phyloP scores from a whole-genome alignment of 495 filamentous ascomycete species.

The Podospora pseudoanserina region DNA sequence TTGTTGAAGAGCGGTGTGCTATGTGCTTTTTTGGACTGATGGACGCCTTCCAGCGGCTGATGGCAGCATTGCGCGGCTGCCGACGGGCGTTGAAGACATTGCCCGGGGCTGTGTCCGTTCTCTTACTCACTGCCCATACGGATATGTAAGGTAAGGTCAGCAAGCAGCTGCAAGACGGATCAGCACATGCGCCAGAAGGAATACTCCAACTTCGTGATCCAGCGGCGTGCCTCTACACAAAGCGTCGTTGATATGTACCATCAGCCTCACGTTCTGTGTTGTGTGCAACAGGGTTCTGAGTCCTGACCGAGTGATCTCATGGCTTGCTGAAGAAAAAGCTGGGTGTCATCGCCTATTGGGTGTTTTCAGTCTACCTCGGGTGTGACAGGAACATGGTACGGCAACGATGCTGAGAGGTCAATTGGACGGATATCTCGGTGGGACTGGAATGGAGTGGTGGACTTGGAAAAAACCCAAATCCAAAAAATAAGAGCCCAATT shows the following conservation, averaged over 20 bases:
- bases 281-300: not conserved
- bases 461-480: slow-evolving; percentile 18
- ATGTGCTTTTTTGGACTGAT: not conserved
- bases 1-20: slow-evolving; percentile 8
- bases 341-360: not conserved
- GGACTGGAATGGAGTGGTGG: not conserved
- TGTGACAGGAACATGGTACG: slow-evolving; percentile 12
- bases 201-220: slow-evolving; percentile 18
- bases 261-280: slow-evolving; percentile 21
- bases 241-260: slow-evolving; percentile 10
- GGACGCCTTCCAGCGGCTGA: slow-evolving; percentile 14
- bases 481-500: slow-evolving; percentile 9
- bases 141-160: slow-evolving; percentile 4
- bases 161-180: slow-evolving; percentile 4
- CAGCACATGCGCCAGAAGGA: slow-evolving; percentile 8
- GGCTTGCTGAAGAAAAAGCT: not conserved
- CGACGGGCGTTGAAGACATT: slow-evolving; percentile 15
- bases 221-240: slow-evolving; percentile 16
- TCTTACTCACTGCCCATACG: slow-evolving; percentile 7
- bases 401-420: not conserved
- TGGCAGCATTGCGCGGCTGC: slow-evolving; percentile 15
- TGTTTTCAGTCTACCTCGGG: slow-evolving; percentile 1
- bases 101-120: not conserved
- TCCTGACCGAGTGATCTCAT: slow-evolving; percentile 18
- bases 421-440: slow-evolving; percentile 3